phyloP scores from a whole-genome alignment of 208 protist genomes.

The Leptomonas pyrrhocoris region DNA sequence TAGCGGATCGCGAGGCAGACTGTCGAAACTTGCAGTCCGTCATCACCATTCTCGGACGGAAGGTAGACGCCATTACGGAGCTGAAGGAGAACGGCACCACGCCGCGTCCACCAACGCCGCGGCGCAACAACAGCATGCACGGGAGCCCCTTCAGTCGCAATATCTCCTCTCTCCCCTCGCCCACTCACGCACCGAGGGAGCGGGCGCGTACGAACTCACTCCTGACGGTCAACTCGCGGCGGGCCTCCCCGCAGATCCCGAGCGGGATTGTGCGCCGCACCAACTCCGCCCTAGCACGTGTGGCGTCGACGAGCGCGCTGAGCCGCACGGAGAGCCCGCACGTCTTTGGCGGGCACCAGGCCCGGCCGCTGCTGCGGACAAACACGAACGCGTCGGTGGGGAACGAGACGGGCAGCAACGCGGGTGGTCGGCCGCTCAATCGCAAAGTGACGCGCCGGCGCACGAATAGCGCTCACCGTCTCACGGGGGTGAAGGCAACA shows the following conservation, averaged over 20 bases:
- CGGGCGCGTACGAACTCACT: conserved; percentile 20
- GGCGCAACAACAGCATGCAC: conserved; percentile 26
- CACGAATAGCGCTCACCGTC: conserved; percentile 37
- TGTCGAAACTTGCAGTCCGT: conserved; percentile 90
- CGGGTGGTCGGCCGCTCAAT: conserved; percentile 8
- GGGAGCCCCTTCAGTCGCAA: conserved; percentile 26
- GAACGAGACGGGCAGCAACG: conserved; percentile 35
- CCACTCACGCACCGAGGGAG: conserved; percentile 6
- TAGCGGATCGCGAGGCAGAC: conserved; percentile 86
- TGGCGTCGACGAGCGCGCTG: conserved; percentile 28
- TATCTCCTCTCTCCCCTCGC: background rate
- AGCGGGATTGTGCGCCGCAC: conserved; percentile 4
- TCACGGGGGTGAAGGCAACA: conserved; percentile 37
- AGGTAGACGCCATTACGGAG: conserved; percentile 68
- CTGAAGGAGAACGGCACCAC: conserved; percentile 28
- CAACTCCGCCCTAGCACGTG: conserved; percentile 12
- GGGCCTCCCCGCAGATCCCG: conserved; percentile 20
- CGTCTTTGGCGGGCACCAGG: conserved; percentile 18
- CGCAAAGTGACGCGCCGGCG: conserved; percentile 21
- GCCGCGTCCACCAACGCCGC: conserved; percentile 54
- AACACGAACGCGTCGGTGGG: conserved; percentile 19
- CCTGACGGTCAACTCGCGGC: conserved; percentile 37
- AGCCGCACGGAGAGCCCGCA: conserved; percentile 53
- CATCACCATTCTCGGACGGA: conserved; percentile 87
- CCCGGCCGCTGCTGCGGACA: conserved; percentile 23